Conservation (phyloP, 2,329 filamentous ascomycete species). For the Beauveria bassiana region DNA sequence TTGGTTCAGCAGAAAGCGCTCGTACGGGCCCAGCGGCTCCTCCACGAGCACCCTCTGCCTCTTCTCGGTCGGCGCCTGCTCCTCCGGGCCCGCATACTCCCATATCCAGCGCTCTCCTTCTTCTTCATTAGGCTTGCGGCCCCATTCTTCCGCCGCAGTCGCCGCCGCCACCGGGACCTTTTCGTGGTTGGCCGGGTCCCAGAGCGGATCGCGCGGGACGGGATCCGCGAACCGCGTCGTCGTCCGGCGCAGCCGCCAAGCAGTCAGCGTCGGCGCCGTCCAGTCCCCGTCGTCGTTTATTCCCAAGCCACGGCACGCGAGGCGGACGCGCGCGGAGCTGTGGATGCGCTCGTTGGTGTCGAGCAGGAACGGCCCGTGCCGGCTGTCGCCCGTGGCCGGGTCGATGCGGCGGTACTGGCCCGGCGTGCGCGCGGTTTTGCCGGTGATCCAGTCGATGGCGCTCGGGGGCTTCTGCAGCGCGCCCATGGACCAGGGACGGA, state of each 20-base stretch:
- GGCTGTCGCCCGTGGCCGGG: conserved; percentile 28
- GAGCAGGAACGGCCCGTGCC: conserved; percentile 32
- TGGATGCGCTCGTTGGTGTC: conserved; percentile 50
- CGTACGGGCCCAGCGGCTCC: conserved; percentile 46
- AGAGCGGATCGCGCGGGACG: conserved; percentile 24
- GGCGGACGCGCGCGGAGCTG: conserved; percentile 44
- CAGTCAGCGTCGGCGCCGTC: conserved; percentile 36
- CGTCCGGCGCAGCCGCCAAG: conserved; percentile 35
- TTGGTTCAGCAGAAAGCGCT: conserved; percentile 39
- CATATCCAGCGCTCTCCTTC: conserved; percentile 41
- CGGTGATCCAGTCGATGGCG: conserved; percentile 36
- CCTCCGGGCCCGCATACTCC: conserved; percentile 41
- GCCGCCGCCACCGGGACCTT: conserved; percentile 6
- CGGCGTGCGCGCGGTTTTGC: conserved; percentile 36
- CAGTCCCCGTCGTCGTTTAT: conserved; percentile 41
- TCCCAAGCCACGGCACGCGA: conserved; percentile 42
- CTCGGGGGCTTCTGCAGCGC: conserved; percentile 32
- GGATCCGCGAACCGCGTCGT: conserved; percentile 26
- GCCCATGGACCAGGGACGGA: conserved; percentile 42
- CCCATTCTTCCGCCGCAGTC: not conserved
- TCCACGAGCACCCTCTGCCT: conserved; percentile 39
- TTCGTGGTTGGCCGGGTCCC: conserved; percentile 22
- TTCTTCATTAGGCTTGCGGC: conserved; percentile 17
- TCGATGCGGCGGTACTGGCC: conserved; percentile 40
- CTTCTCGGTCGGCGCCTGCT: conserved; percentile 32